Evolutionary conservation across 106 monocot species (phyloP).

Genomic region (Apostasia ramifera): DNA sequence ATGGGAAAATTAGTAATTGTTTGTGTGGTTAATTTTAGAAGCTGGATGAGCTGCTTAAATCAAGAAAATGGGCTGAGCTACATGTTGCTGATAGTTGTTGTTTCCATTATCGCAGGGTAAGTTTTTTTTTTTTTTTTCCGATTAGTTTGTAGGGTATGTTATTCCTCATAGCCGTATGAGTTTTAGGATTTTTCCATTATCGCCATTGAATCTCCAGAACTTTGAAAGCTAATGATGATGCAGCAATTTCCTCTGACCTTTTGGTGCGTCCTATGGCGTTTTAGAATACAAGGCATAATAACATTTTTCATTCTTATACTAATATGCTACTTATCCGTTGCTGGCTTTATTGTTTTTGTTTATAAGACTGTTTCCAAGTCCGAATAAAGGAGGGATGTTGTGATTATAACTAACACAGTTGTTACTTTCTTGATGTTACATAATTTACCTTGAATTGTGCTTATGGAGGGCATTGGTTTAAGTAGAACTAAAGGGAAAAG

Average conservation of each 20-base stretch:
- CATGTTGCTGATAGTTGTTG: slow-evolving; percentile 77
- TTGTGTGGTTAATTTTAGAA: slow-evolving; percentile 27
- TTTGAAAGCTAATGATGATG: background rate
- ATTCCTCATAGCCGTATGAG: background rate
- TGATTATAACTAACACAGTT: no score
- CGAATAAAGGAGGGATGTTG: no score
- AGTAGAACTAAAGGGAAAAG: no score
- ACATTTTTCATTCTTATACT: no score
- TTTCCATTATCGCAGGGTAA: slow-evolving; percentile 68
- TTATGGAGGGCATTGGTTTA: no score
- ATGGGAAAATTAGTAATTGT: background rate
- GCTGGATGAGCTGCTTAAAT: slow-evolving; percentile 55
- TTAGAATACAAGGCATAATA: background rate
- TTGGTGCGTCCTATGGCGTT: background rate
- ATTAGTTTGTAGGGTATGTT: background rate
- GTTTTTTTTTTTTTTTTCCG: slow-evolving; percentile 1
- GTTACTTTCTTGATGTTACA: no score
- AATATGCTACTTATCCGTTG: no score
- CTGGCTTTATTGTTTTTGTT: no score
- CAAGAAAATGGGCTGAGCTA: slow-evolving; percentile 68
- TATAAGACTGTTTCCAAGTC: no score
- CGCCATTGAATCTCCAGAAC: background rate
- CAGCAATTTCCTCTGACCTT: background rate
- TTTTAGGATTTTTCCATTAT: background rate
- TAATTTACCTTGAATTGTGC: no score